Evolutionary conservation across 106 monocot genomes (phyloP), one percentile per base, ranked within the genome.

Genomic region (Gastrodia elata): DNA sequence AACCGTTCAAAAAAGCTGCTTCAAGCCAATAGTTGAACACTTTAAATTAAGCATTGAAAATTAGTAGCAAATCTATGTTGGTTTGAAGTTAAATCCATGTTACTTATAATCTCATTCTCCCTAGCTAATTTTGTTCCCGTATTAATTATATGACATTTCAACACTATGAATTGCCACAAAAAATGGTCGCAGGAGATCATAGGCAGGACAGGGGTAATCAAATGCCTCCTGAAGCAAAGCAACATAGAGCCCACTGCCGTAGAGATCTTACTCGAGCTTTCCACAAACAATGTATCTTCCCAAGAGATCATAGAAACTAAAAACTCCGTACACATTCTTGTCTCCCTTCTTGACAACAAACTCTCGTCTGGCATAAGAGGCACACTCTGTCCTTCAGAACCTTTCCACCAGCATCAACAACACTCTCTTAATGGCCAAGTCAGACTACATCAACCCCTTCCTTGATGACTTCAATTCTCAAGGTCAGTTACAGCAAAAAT

Each of bases 291-390:
- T 1, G n/a, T 2, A 6, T 2, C 58, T 58, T 55, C 57, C 11
- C 38, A 77, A n/a, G 39, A 39, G 38, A 77, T 77, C 20, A 49
- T 69, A 69, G 56, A 58, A 30, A 77, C 70, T 55, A 77, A 70
- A 38, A 39, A 40, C 34, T 58, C 64, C 61, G 72, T 78, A 28
- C 42, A 71, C 28, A 33, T 58, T 3, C 71, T 78, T 22, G 64
- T 78, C 40, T 71, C 78, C 25, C 39, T 78, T 33, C 22, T 64
- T 44, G 39, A 59, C 14, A 59, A 71, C 22, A 1, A 39, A 71
- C 4, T 26, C 57, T 57, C 6, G 10, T 16, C 24, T 78, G 11
- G 59, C 71, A 27, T 41, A 61, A 30, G 72, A 58, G 1, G 59
- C 72, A 8, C 34, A 8, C 13, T 28, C 18, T 18, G 71, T 78